Evolutionary conservation across 306 rosid species (phyloP), one percentile per base, ranked within the genome.

Genomic region (Spatholobus suberectus): DNA sequence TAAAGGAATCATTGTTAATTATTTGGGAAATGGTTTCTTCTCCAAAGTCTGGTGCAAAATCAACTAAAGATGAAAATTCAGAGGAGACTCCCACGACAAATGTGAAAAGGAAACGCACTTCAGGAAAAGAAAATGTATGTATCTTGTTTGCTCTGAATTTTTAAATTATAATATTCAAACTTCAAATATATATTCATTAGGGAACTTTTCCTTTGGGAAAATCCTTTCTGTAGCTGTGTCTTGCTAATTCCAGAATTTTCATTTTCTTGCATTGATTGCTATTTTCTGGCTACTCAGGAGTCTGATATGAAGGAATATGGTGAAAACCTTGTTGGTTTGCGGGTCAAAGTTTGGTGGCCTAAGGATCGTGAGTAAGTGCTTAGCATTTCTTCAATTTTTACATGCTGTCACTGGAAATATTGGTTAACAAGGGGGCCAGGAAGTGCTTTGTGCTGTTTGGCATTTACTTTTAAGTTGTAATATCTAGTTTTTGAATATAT

Each of bases 341-440:
- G 85, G 76, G 82, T 96, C 76, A 70, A 90, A 88, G 99, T 96
- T 67, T 96, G 90, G 91, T 96, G 99, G 99, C 98, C 98, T 2
- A 15, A 83, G 5, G 99, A 96, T 90, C 84, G 66, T 1, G 44
- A 0, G 99, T 96, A 94, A 92, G 96, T 87, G 77, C 46, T 24
- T 62, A 14, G 5, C 71, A 67, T 57, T 41, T 63, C 73, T 78
- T 69, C 37, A n/a, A 27, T 73, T 63, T 18, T 78, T 70, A 11
- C 62, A 46, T 69, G 63, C 38, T 76, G 21, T 61, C 32, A 32
- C 80, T 57, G 54, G 68, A 61, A 44, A 24, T 55, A 68, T 83
- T 69, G 20, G 27, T 59, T 68, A 71, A 82, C 46, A 21, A n/a
- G n/a, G 67, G 81, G 75, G 0, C 11, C 29, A n/a, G 40, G 81